Evolutionary conservation across 495 filamentous ascomycete species (phyloP).

Genomic region (Aspergillus hancockii): DNA sequence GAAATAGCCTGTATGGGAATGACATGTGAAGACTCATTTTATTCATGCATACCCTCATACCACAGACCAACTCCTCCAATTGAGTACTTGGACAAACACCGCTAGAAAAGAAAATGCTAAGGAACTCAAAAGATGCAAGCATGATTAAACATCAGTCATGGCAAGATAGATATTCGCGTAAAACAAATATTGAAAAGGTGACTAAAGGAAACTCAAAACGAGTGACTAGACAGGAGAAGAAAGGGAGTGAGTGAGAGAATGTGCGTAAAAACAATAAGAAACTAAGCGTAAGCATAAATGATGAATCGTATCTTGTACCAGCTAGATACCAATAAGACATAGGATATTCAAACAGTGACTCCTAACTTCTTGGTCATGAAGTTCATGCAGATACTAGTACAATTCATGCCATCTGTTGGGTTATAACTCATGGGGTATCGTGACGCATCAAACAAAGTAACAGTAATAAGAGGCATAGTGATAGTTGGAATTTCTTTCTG

Average conservation of each 20-base stretch:
- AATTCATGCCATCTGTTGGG: slow-evolving; percentile 6
- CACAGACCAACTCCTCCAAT: neutral
- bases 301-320: slow-evolving; percentile 8
- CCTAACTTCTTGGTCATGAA: slow-evolving; percentile 1
- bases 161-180: neutral
- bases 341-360: neutral
- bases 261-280: neutral
- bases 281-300: neutral
- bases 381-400: slow-evolving; percentile 8
- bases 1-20: too few relatives aligned
- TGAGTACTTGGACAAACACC: neutral
- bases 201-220: neutral
- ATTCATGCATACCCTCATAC: neutral
- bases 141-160: neutral
- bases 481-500: neutral
- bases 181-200: neutral
- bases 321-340: slow-evolving; percentile 12
- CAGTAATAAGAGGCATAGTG: neutral
- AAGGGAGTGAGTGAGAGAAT: neutral
- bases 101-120: neutral
- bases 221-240: neutral
- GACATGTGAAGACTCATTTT: too few relatives aligned
- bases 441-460: slow-evolving; percentile 15
- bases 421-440: slow-evolving; percentile 24
- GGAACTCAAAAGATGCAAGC: neutral